Percentiles rank a stretch among this genome's conserved stretches.
These are phyloP conservation scores for Dianthus caryophyllus DNA, from an alignment of 148 eudicot species.

Conservation along the genomic window DNA sequence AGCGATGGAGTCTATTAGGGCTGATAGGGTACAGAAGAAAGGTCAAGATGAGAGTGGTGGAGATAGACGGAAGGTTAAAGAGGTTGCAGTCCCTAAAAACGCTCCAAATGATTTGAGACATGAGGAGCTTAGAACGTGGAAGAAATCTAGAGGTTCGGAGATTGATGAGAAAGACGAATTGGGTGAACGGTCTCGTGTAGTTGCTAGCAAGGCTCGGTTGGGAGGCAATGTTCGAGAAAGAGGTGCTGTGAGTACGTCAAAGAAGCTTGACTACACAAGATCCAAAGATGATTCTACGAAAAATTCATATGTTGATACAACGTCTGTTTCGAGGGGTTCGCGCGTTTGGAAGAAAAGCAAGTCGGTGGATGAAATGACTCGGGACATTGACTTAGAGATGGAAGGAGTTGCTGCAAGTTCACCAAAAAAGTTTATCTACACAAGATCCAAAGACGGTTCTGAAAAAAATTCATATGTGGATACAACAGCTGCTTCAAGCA, in stretches of 20 bases:
- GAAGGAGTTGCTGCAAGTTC: constrained; percentile 22
- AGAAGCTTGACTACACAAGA: constrained; percentile 5
- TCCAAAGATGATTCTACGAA: constrained; percentile 18
- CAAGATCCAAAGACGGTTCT: constrained; percentile 13
- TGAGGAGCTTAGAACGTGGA: constrained; percentile 7
- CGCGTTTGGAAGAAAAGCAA: constrained; percentile 16
- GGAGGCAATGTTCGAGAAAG: constrained; percentile 2
- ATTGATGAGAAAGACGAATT: constrained; percentile 5
- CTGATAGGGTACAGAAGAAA: constrained; percentile 34
- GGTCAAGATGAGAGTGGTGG: constrained; percentile 15
- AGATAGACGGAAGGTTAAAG: constrained; percentile 19
- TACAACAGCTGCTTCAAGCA: constrained; percentile 12
- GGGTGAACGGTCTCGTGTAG: background rate
- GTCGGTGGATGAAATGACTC: constrained; percentile 20
- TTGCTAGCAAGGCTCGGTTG: constrained; percentile 7
- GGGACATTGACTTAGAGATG: constrained; percentile 28
- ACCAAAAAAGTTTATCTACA: constrained; percentile 8
- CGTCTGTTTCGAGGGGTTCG: constrained; percentile 17
- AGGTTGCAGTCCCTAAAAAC: constrained; percentile 17
- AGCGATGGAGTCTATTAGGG: constrained; percentile 65
- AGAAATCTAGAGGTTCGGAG: constrained; percentile 10
- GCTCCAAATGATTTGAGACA: constrained; percentile 5
- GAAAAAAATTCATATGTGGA: constrained; percentile 17
- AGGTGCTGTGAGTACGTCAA: constrained; percentile 2
- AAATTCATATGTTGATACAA: constrained; percentile 14